Percentiles rank a stretch among this genome's conserved stretches.
Evolutionary conservation across 768 basidiomycete species (phyloP).

Genomic region (Fistulinella prunicolor): DNA sequence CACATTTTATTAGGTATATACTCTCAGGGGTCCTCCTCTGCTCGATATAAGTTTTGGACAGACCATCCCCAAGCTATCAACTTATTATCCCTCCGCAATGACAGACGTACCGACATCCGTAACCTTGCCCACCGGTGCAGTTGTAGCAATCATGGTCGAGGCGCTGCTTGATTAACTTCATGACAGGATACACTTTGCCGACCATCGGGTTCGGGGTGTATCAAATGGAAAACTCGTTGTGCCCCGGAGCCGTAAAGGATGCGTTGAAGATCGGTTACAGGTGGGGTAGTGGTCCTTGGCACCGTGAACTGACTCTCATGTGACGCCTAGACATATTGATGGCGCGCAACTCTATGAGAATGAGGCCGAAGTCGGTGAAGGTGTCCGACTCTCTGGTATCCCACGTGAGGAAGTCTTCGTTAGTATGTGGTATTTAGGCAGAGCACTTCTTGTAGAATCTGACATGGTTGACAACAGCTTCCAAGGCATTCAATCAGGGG

Average conservation of each 20-base stretch:
- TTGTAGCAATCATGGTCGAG: background rate
- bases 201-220: conserved; percentile 29
- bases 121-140: conserved; percentile 11
- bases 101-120: conserved; percentile 6
- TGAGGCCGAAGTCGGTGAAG: conserved; percentile 26
- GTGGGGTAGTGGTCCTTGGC: conserved; percentile 5
- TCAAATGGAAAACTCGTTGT: conserved; percentile 7
- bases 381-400: conserved; percentile 20
- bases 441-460: background rate
- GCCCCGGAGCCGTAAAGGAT: conserved; percentile 12
- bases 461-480: conserved; percentile 15
- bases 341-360: conserved; percentile 25
- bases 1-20: background rate
- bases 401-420: conserved; percentile 30
- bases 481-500: conserved; percentile 12
- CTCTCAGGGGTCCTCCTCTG: conserved; percentile 2
- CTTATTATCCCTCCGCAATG: conserved; percentile 3
- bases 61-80: background rate
- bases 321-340: conserved; percentile 24
- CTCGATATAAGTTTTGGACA: conserved; percentile 1
- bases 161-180: background rate
- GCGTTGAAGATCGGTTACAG: conserved; percentile 28
- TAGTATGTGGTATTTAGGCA: conserved; percentile 16
- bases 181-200: conserved; percentile 24
- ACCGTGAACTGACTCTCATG: background rate